Base-by-base conservation (phyloP, 176 grass and related monocot genomes). In the Eleusine coracana region DNA sequence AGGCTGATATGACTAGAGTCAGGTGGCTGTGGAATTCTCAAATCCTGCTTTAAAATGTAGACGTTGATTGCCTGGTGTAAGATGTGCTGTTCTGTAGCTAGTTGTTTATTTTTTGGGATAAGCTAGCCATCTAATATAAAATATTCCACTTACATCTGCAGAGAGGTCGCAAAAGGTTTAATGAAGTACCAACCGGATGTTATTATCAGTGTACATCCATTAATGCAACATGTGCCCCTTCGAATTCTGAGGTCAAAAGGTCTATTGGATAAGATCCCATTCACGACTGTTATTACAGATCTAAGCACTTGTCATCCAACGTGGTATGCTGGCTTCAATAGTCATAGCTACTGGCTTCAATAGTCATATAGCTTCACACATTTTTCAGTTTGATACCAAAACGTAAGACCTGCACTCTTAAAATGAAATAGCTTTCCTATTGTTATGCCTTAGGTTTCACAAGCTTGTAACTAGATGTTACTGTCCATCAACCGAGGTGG, bases 381-480 rank as follows among this genome's bases (percentile, higher is more conserved):
- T 34, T 36, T 61, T n/a, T 74, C 73, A 50, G 29, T 77, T 76
- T 39, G 34, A 70, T 71, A 60, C 20, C 21, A 58, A 21, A 63
- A 68, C 81, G 20, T 40, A 78, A 82, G 60, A 56, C 59, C 63
- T 52, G 27, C 29, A 21, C 31, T 61, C 89, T 92, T 89, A 94
- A 82, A 84, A 76, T 82, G 77, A 82, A 92, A 95, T 92, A 92
- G 84, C 77, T 88, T 69, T 85, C 84, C 75, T 83, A 74, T 67
- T 87, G 38, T 38, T 87, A 54, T 52, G 69, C 69, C 42, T 86
- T 88, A 99, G 96, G 96, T 99, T 99, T 83, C 96, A 99, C 84
- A 99, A 93, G 89, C 92, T 99, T 80, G 96, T 99, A 77, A 96
- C 96, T 80, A 95, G 96, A 90, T 99, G 96, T 69, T 99, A 99